phyloP scores from a whole-genome alignment of 2,329 filamentous ascomycete species.

The Xenoacremonium recifei region DNA sequence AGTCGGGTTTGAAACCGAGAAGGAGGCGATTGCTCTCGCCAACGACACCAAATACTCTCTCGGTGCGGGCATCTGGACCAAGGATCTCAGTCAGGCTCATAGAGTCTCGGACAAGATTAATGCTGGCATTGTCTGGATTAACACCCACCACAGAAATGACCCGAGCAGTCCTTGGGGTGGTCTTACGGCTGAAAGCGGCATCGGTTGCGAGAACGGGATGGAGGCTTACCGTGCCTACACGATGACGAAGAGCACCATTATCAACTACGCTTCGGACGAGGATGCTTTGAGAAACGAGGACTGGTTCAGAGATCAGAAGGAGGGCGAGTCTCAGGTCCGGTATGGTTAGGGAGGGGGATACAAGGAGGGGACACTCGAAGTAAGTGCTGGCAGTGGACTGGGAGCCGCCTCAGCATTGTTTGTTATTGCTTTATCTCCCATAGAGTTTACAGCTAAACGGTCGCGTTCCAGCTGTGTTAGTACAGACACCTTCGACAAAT shows the following conservation, averaged over 20 bases:
- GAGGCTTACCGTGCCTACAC: constrained; percentile 62
- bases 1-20: constrained; percentile 71
- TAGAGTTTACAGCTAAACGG: no score
- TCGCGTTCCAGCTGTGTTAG: no score
- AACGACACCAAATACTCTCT: constrained; percentile 77
- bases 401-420: no score
- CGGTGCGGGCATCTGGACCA: constrained; percentile 75
- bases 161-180: constrained; percentile 71
- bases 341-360: no score
- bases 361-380: no score
- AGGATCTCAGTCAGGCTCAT: constrained; percentile 72
- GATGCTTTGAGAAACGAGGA: constrained; percentile 55
- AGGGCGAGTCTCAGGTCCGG: constrained; percentile 40
- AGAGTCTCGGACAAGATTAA: constrained; percentile 69
- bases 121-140: constrained; percentile 60
- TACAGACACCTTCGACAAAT: no score
- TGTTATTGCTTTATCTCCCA: no score
- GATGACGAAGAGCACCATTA: constrained; percentile 62
- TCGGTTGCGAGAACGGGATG: constrained; percentile 70
- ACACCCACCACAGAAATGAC: constrained; percentile 70
- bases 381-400: no score
- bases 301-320: constrained; percentile 63
- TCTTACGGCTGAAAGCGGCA: constrained; percentile 58
- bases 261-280: constrained; percentile 59
- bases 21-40: constrained; percentile 66